These are phyloP conservation scores for Yarrowia osloensis DNA, from an alignment of 805 yeast species.

Conservation along the genomic window DNA sequence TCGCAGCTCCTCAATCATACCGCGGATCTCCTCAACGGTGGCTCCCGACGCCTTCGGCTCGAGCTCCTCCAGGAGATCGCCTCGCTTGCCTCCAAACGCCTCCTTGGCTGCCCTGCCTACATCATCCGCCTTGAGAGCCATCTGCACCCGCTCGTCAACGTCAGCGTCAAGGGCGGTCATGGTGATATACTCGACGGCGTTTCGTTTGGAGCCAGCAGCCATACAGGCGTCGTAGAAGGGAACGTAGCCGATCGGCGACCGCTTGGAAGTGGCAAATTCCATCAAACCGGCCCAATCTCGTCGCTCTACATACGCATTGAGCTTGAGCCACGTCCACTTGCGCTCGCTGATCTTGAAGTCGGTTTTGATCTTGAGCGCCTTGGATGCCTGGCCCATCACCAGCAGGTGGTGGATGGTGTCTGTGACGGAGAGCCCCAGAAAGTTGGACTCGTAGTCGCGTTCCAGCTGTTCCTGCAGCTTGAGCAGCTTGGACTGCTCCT, in stretches of 20 bases:
- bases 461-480: conserved; percentile 51
- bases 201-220: conserved; percentile 56
- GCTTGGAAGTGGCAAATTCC: conserved; percentile 52
- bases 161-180: conserved; percentile 49
- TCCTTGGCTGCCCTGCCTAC: conserved; percentile 39
- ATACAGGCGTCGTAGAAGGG: conserved; percentile 61
- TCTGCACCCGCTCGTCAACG: conserved; percentile 51
- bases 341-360: conserved; percentile 60
- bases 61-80: conserved; percentile 34
- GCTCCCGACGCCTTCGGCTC: conserved; percentile 34
- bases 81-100: conserved; percentile 40
- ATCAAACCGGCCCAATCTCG: conserved; percentile 59
- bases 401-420: conserved; percentile 54
- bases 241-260: conserved; percentile 71
- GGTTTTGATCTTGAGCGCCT: conserved; percentile 52
- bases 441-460: conserved; percentile 44
- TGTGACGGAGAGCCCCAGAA: conserved; percentile 49
- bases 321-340: conserved; percentile 56
- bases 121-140: conserved; percentile 59
- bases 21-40: conserved; percentile 32
- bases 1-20: conserved; percentile 29
- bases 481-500: conserved; percentile 50
- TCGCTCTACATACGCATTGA: conserved; percentile 51
- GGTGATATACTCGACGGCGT: conserved; percentile 61
- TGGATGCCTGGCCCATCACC: conserved; percentile 51